These are phyloP conservation scores for Oryza australiensis DNA, from an alignment of 176 grass and related monocot species.

Conservation along the genomic window DNA sequence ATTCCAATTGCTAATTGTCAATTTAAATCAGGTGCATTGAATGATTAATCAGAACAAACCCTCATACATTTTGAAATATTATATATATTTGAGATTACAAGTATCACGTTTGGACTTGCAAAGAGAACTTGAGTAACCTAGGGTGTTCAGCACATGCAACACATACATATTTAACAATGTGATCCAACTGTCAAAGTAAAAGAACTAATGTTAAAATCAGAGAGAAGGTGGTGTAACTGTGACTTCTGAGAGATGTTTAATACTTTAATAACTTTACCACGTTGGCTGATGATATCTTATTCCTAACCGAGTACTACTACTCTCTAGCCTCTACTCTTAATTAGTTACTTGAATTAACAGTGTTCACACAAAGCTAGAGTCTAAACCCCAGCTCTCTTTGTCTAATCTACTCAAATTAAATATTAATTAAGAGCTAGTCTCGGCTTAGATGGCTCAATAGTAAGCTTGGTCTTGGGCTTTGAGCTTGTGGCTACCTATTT, in stretches of 20 bases:
- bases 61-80: too few species aligned
- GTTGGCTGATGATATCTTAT: conserved; percentile 19
- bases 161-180: background rate
- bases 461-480: conserved; percentile 46
- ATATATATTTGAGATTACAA: too few species aligned
- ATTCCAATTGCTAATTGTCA: too few species aligned
- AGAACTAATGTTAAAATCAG: conserved; percentile 13
- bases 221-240: background rate
- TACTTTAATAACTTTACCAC: conserved; percentile 25
- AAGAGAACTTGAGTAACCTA: background rate
- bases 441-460: conserved; percentile 43
- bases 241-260: conserved; percentile 18
- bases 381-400: conserved; percentile 19
- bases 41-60: too few species aligned
- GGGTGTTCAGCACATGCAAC: background rate
- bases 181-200: background rate
- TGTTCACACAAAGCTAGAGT: conserved; percentile 25
- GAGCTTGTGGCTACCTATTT: conserved; percentile 34
- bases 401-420: conserved; percentile 19
- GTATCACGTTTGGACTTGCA: background rate
- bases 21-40: too few species aligned
- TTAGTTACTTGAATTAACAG: conserved; percentile 24
- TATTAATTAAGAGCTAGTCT: background rate
- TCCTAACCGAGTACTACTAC: background rate
- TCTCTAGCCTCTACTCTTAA: background rate